Conservation (phyloP, 2,329 filamentous ascomycete species). For the Alternaria alternata region DNA sequence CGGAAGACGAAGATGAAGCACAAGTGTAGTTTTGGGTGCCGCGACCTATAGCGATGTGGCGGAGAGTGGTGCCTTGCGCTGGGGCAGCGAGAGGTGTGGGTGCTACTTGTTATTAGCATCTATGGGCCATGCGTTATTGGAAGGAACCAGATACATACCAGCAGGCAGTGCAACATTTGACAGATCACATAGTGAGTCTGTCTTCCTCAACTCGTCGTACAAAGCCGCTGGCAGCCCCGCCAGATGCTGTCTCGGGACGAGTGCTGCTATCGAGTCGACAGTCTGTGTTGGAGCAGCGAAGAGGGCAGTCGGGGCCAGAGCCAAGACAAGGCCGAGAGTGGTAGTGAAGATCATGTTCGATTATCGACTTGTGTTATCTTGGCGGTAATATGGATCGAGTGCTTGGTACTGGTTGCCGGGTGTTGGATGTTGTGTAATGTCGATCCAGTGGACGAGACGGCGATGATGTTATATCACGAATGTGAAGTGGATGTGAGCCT, state of each 20-base stretch:
- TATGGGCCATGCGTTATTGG: not conserved
- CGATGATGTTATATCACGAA: conserved; percentile 8
- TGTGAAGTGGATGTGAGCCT: conserved; percentile 5
- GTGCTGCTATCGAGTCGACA: conserved; percentile 28
- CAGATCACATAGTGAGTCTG: conserved; percentile 40
- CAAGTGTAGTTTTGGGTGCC: conserved; percentile 97
- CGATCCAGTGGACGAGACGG: not conserved
- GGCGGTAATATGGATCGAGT: not conserved
- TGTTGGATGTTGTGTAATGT: conserved; percentile 17
- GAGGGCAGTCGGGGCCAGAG: conserved; percentile 43
- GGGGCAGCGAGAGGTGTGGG: conserved; percentile 68
- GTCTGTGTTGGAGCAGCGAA: conserved; percentile 45
- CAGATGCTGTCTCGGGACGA: conserved; percentile 28
- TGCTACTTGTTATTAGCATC: conserved; percentile 49
- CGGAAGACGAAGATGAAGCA: conserved; percentile 63
- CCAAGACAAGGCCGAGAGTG: conserved; percentile 42
- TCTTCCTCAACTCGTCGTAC: conserved; percentile 31
- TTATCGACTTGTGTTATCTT: not conserved
- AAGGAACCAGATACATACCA: conserved; percentile 32
- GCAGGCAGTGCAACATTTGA: conserved; percentile 38
- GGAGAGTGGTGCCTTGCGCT: conserved; percentile 67
- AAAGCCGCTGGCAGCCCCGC: conserved; percentile 27
- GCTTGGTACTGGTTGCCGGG: conserved; percentile 1
- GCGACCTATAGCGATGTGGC: conserved; percentile 84
- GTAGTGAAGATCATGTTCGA: conserved; percentile 47